Percentiles rank a stretch among this genome's conserved stretches.
Evolutionary conservation across 441 rosid species (phyloP).

Genomic region (Bruguiera hainesii): DNA sequence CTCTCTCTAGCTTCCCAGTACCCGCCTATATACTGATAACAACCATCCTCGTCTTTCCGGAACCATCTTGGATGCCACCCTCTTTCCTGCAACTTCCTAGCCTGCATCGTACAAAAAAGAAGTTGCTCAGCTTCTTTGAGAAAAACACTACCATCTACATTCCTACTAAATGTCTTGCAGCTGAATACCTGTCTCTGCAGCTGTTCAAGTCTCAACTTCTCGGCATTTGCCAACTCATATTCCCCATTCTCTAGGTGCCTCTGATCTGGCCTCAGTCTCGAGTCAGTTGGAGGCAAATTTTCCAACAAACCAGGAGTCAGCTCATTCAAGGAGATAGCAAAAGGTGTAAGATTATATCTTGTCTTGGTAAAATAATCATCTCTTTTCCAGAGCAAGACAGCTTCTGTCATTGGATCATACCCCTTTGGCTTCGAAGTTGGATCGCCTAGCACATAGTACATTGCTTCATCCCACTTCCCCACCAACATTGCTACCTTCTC

Average conservation of each 20-base stretch:
- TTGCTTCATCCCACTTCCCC: constrained; percentile 97
- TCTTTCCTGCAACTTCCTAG: constrained; percentile 91
- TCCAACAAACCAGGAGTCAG: constrained; percentile 63
- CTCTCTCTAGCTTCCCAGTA: constrained; percentile 93
- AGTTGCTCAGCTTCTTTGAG: too few relatives aligned
- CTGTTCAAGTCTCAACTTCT: constrained; percentile 92
- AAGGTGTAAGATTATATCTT: constrained; percentile 88
- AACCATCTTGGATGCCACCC: constrained; percentile 99
- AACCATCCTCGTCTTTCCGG: constrained; percentile 71
- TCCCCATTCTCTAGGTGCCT: constrained; percentile 92
- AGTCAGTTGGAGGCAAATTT: constrained; percentile 88
- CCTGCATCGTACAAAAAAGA: constrained; percentile 35
- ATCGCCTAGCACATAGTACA: constrained; percentile 91
- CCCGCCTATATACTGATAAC: constrained; percentile 70
- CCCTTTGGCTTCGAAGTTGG: constrained; percentile 84
- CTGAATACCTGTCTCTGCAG: constrained; percentile 85
- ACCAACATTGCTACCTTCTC: constrained; percentile 91
- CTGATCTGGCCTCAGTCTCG: constrained; percentile 96
- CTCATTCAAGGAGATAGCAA: constrained; percentile 87
- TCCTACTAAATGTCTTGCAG: neutral
- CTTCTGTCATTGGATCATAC: constrained; percentile 94
- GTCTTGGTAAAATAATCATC: constrained; percentile 66
- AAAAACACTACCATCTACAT: too few relatives aligned
- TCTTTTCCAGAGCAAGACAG: constrained; percentile 87
- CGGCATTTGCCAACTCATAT: constrained; percentile 86